Evolutionary conservation across 2,329 filamentous ascomycete genomes (phyloP).

Genomic region (Mycosphaerella arachidis): DNA sequence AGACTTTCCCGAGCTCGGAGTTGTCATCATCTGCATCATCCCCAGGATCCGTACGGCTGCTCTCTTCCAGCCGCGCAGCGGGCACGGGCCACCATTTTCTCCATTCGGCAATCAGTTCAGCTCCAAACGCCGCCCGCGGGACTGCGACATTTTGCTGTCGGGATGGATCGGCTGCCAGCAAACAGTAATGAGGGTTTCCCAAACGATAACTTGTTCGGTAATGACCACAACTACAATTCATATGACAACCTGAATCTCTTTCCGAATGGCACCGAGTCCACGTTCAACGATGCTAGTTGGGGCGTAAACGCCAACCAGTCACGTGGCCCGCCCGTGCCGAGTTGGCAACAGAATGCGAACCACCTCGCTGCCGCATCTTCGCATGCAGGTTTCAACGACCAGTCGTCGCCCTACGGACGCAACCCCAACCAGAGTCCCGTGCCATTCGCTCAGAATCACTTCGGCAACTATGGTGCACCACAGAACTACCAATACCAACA

Average conservation of each 20-base stretch:
- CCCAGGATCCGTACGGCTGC: neutral
- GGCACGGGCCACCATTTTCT: constrained; percentile 9
- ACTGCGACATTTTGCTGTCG: neutral
- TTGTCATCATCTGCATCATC: constrained; percentile 3
- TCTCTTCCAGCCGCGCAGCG: neutral
- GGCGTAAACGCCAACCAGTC: constrained; percentile 31
- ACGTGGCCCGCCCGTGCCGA: constrained; percentile 26
- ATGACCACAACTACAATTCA: constrained; percentile 29
- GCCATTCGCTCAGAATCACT: constrained; percentile 23
- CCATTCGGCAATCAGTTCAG: constrained; percentile 6
- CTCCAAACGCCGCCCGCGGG: neutral
- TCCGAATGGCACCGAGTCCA: constrained; percentile 24
- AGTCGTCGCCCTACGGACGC: constrained; percentile 22
- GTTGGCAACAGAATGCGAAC: constrained; percentile 27
- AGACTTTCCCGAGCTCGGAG: constrained; percentile 6
- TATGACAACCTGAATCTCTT: constrained; percentile 31
- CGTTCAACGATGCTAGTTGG: constrained; percentile 31
- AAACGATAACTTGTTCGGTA: constrained; percentile 26
- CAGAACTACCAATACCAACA: constrained; percentile 24
- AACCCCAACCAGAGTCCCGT: constrained; percentile 27
- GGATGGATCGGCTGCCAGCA: constrained; percentile 13
- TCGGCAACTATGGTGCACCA: constrained; percentile 19
- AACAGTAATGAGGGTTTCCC: constrained; percentile 25
- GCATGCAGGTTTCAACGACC: constrained; percentile 17
- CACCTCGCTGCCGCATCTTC: constrained; percentile 19